Evolutionary conservation across 352 stramenopile genomes (phyloP).

Genomic region (Phytophthora nicotianae): DNA sequence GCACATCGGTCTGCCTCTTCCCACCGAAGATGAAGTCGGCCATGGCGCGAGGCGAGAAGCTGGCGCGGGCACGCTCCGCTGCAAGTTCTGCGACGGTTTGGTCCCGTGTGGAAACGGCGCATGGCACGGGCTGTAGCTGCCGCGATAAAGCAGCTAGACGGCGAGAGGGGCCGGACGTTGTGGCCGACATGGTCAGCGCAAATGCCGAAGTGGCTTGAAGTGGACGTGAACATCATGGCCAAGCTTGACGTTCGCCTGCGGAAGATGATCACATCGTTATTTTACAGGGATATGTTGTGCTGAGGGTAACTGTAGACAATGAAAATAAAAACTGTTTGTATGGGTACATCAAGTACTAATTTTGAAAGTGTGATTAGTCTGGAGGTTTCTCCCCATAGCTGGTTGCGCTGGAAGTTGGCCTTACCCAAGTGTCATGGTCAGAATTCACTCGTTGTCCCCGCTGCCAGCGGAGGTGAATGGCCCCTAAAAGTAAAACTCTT

Average conservation of each 20-base stretch:
- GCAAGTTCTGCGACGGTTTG: slow-evolving; percentile 52
- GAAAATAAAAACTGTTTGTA: background rate
- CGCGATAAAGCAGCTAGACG: slow-evolving; percentile 58
- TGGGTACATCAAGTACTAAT: slow-evolving; percentile 11
- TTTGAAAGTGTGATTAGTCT: slow-evolving; percentile 12
- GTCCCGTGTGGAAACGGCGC: slow-evolving; percentile 49
- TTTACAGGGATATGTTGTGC: background rate
- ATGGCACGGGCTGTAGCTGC: slow-evolving; percentile 42
- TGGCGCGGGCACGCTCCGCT: slow-evolving; percentile 49
- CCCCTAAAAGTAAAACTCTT: too few relatives aligned
- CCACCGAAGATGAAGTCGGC: slow-evolving; percentile 69
- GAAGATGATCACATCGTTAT: background rate
- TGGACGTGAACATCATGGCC: slow-evolving; percentile 13
- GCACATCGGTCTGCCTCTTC: slow-evolving; percentile 42
- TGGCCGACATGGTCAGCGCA: slow-evolving; percentile 31
- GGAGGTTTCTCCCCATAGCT: too few relatives aligned
- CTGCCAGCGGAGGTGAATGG: too few relatives aligned
- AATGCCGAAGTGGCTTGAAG: slow-evolving; percentile 23
- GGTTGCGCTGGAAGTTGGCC: too few relatives aligned
- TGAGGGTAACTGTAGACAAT: too few relatives aligned
- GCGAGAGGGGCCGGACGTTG: slow-evolving; percentile 29
- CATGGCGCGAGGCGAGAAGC: slow-evolving; percentile 62
- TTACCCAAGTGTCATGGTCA: slow-evolving; percentile 14
- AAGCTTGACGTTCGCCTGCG: background rate
- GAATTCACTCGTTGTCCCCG: too few relatives aligned